Evolutionary conservation across 345 rosid genomes (phyloP).

Genomic region (Nasturtium officinale): DNA sequence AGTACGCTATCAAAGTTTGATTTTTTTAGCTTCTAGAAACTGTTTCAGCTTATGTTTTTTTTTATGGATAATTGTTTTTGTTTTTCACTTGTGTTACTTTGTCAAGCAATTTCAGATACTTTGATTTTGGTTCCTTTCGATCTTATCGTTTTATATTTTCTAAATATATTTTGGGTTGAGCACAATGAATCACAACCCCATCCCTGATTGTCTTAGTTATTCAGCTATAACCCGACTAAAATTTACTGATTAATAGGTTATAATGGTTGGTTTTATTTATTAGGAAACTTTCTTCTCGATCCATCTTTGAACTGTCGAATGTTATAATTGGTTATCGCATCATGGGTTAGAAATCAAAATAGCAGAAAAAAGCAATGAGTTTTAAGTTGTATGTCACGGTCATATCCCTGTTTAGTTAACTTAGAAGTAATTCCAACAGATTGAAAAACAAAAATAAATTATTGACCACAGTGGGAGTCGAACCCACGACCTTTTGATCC

Average conservation of each 20-base stretch:
- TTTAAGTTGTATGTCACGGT: no score
- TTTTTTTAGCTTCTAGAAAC: conserved; percentile 23
- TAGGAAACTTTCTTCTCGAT: no score
- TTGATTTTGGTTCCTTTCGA: conserved; percentile 3
- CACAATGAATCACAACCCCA: neutral
- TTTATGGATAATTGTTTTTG: conserved; percentile 34
- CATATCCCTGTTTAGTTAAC: no score
- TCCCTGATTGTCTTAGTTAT: no score
- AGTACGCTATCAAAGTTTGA: conserved; percentile 67
- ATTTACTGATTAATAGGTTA: neutral
- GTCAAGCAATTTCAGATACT: conserved; percentile 10
- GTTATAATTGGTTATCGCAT: no score
- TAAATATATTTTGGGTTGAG: neutral
- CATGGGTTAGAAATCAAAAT: no score
- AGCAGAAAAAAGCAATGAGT: no score
- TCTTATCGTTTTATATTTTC: neutral
- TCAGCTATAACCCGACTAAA: neutral
- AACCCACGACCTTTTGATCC: conserved; percentile 90
- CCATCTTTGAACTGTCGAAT: no score
- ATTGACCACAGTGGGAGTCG: conserved; percentile 97
- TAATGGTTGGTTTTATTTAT: neutral
- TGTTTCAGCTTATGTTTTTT: conserved; percentile 20
- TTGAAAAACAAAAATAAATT: no score
- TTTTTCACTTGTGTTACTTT: conserved; percentile 12
- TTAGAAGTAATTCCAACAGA: no score